Evolutionary conservation across 2,329 filamentous ascomycete species (phyloP), one percentile per base, ranked within the genome.

Genomic region (Phialocephala sp.): DNA sequence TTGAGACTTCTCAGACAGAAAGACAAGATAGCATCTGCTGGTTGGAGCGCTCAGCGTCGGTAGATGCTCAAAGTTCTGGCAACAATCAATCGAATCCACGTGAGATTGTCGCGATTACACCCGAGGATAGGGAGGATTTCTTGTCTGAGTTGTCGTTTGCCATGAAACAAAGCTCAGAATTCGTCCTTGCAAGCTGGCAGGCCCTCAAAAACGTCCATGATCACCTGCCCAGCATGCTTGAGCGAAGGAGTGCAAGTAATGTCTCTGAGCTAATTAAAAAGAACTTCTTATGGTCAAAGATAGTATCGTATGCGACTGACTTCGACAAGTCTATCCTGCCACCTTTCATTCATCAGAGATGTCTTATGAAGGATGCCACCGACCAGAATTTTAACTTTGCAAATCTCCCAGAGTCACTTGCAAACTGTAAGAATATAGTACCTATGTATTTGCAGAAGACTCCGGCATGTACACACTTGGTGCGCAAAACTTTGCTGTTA

Each of bases 401-500:
- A 55, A 60, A 35, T 52, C 22, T 65, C 4, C 41, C 62, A n/a
- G 66, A 66, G 43, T 8, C 65, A n/a, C 45, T 70, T 14, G 66
- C 52, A 37, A 70, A 67, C 62, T 64, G 66, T 55, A 55, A 52
- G 22, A 62, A 45, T n/a, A 61, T 70, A 14, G 22, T 67, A 8
- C 20, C 63, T 4, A 66, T 69, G 63, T 70, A 66, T 27, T 20
- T 55, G 27, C 59, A 62, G 2, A 63, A 69, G 32, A 67, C 57
- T 14, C 59, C 41, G 8, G 36, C 63, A 18, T 52, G 59, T 37
- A 61, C 2, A 12, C 24, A 39, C 6, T 41, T 70, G 45, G 63
- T 67, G 41, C 39, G 43, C 9, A 68, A 67, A 41, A 68, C 68
- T 20, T 37, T 70, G 9, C 39, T 70, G n/a, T 41, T 64, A 27